Conservation (phyloP, 331 rosid genomes). For the Stylosanthes scabra region DNA sequence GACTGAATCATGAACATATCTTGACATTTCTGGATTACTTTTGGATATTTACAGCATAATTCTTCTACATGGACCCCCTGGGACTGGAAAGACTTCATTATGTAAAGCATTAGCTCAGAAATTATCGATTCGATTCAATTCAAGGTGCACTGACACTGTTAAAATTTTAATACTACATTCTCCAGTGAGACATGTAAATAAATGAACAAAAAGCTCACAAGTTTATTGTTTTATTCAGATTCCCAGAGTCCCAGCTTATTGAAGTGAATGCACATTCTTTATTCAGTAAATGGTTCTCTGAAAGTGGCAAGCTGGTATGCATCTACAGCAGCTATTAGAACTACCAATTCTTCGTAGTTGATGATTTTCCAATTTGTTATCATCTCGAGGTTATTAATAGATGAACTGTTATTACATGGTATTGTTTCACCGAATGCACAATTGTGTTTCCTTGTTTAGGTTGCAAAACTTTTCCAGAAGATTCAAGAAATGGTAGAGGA, state of each 20-base stretch:
- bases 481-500: conserved; percentile 99
- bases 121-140: conserved; percentile 78
- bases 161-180: neutral
- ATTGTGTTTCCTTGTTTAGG: conserved; percentile 53
- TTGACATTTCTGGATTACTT: conserved; percentile 33
- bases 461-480: conserved; percentile 94
- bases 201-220: conserved; percentile 12
- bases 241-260: conserved; percentile 77
- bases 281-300: conserved; percentile 99
- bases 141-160: conserved; percentile 61
- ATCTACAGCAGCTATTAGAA: conserved; percentile 28
- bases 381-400: neutral
- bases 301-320: conserved; percentile 99
- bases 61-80: conserved; percentile 97
- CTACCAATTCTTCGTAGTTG: neutral
- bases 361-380: neutral
- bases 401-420: conserved; percentile 25
- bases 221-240: conserved; percentile 53
- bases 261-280: conserved; percentile 99
- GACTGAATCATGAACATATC: conserved; percentile 12
- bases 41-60: conserved; percentile 66
- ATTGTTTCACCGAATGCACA: conserved; percentile 20
- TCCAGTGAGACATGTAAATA: conserved; percentile 18
- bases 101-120: conserved; percentile 98
- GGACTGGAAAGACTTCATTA: conserved; percentile 94